These are phyloP conservation scores for Boeremia lycopersici DNA, from an alignment of 2,329 filamentous ascomycete genomes.

Conservation along the genomic window DNA sequence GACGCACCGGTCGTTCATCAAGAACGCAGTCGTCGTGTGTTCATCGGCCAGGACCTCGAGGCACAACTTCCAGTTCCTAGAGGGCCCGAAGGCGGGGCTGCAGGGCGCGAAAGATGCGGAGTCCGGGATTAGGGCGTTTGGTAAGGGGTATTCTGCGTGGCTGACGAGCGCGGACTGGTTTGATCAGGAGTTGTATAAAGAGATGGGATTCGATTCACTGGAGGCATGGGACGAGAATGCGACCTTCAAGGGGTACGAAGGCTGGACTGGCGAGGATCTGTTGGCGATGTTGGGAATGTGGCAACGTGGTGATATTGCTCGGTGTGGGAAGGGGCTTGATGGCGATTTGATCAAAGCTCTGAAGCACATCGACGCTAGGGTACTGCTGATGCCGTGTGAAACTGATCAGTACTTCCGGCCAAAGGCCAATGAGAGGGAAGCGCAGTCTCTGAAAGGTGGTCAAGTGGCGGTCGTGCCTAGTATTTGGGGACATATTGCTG, in stretches of 20 bases:
- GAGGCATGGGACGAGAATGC: conserved; percentile 38
- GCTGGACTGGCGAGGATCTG: conserved; percentile 47
- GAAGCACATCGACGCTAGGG: conserved; percentile 43
- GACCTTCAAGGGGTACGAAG: conserved; percentile 24
- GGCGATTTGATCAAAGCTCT: conserved; percentile 45
- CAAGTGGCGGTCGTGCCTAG: conserved; percentile 43
- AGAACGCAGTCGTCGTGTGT: conserved; percentile 55
- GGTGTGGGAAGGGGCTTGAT: conserved; percentile 30
- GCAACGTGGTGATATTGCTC: conserved; percentile 49
- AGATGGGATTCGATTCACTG: conserved; percentile 34
- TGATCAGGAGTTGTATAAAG: conserved; percentile 45
- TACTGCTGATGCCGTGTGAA: conserved; percentile 48
- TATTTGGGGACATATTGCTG: conserved; percentile 52
- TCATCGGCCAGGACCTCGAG: conserved; percentile 57
- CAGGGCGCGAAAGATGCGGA: conserved; percentile 50
- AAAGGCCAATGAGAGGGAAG: conserved; percentile 48
- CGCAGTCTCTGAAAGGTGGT: conserved; percentile 40
- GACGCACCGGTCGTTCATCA: conserved; percentile 55
- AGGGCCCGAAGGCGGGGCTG: conserved; percentile 59
- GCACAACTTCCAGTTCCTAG: conserved; percentile 63
- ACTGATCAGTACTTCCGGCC: conserved; percentile 52
- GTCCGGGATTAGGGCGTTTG: conserved; percentile 44
- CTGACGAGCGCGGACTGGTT: conserved; percentile 51
- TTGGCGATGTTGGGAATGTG: conserved; percentile 49
- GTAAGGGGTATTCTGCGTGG: conserved; percentile 50